Base-by-base conservation (phyloP, 495 filamentous ascomycete species). In the Talaromyces nanjingensis region DNA sequence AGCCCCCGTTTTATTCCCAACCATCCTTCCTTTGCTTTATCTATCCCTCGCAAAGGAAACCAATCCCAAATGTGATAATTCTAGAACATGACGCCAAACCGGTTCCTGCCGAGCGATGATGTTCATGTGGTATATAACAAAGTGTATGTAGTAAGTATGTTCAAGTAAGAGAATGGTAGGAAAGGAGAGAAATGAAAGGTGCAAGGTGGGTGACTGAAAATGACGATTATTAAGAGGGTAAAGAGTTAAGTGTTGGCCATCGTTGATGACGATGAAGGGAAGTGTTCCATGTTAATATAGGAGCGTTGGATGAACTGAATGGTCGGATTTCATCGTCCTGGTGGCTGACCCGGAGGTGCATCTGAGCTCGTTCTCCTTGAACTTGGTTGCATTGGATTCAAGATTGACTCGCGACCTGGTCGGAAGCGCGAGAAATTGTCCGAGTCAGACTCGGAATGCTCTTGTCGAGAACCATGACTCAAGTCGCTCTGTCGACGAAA, bases 401-500 rank as follows among this genome's bases (percentile, higher is more conserved):
- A 14, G 12, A 52, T 31, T 9, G 60, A 53, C 4, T 49, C 45
- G 27, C 20, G 60, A 14, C 42, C 60, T 54, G 45, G 45, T 31
- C 25, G 60, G 9, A 20, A 47, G 18, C 63, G 53, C 12, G n/a
- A 14, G 4, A 34, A 22, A 34, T 54, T 25, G 20, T 63, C 61
- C 27, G 33, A 29, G 11, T 64, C 56, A 4, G 39, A 52, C 20
- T 60, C 63, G 9, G 56, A 58, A 16, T 47, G 34, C 18, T 64
- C 63, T 20, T 64, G 56, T 4, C 56, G 33, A 31, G 37, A 31
- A 14, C 42, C 55, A 53, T 64, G 39, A 27, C 55, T 49, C 4
- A 25, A 6, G 22, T 64, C 63, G 29, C 63, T 64, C 11, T 53
- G 55, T 64, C 47, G 52, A 22, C 63, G 63, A 27, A 24, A 59